These are phyloP conservation scores for Bombardia bombarda DNA, from an alignment of 495 filamentous ascomycete genomes.

Conservation along the genomic window DNA sequence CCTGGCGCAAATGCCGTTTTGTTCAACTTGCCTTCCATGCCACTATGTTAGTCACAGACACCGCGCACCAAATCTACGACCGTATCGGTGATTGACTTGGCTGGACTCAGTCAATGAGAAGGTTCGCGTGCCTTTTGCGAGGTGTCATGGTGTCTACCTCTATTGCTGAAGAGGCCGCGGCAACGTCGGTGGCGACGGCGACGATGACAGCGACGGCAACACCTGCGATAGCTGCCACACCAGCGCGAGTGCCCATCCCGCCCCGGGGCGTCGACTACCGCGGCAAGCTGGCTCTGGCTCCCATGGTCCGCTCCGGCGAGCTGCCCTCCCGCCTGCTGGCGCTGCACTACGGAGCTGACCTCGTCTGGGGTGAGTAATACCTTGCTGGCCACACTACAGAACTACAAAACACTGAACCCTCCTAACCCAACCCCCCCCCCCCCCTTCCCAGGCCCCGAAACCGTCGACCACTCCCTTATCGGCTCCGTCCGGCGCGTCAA, in stretches of 20 bases:
- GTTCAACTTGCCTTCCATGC: too few relatives aligned
- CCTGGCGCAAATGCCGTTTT: too few relatives aligned
- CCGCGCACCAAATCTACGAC: too few relatives aligned
- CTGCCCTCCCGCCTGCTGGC: constrained; percentile 80
- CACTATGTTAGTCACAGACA: too few relatives aligned
- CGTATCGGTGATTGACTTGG: too few relatives aligned
- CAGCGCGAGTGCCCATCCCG: constrained; percentile 72
- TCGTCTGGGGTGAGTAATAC: constrained; percentile 74
- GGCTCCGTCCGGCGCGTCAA: constrained; percentile 73
- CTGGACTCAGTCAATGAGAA: too few relatives aligned
- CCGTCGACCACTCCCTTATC: constrained; percentile 82
- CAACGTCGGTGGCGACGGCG: not conserved
- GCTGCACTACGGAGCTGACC: constrained; percentile 89
- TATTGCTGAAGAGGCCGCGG: not conserved
- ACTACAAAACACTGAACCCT: not conserved
- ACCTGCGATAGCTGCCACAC: not conserved
- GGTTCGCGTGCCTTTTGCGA: constrained; percentile 4
- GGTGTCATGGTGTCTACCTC: constrained; percentile 6
- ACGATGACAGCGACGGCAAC: not conserved
- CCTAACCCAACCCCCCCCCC: not conserved
- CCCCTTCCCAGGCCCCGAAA: constrained; percentile 64
- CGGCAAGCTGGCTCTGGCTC: constrained; percentile 86
- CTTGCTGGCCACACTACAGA: not conserved
- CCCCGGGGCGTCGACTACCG: constrained; percentile 86
- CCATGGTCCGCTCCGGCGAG: constrained; percentile 96